Evolutionary conservation across 1,284 basidiomycete species (phyloP).

Genomic region (Pholiota adiposa): DNA sequence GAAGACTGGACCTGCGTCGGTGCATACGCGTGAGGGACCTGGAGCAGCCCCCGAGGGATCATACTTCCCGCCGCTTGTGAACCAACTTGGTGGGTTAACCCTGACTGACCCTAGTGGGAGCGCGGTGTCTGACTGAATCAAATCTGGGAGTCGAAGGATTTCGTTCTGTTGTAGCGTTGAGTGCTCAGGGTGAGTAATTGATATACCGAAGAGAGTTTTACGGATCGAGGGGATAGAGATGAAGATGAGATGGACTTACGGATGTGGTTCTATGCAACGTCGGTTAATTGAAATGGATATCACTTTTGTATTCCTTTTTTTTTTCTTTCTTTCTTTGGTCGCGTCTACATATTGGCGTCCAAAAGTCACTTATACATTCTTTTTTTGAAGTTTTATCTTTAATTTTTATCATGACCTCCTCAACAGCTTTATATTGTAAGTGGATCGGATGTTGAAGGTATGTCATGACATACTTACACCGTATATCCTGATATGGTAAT

Average conservation of each 20-base stretch:
- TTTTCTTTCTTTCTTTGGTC: not conserved
- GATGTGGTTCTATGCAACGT: not conserved
- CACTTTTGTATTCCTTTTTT: not conserved
- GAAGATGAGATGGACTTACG: not conserved
- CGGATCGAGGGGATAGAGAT: not conserved
- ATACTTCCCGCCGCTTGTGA: slow-evolving; percentile 9
- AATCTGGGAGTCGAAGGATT: not conserved
- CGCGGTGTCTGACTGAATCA: slow-evolving; percentile 4
- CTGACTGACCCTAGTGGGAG: slow-evolving; percentile 11
- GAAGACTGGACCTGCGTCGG: slow-evolving; percentile 19
- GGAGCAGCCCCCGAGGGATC: slow-evolving; percentile 1
- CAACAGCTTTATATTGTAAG: too few species aligned
- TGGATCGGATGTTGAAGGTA: too few species aligned
- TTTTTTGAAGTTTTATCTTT: too few species aligned
- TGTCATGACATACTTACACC: too few species aligned
- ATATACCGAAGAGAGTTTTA: not conserved
- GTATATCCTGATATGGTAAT: not conserved
- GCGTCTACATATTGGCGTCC: not conserved
- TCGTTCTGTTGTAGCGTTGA: not conserved
- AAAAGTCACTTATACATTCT: too few species aligned
- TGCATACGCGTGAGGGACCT: not conserved
- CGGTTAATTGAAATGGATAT: not conserved
- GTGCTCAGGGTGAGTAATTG: not conserved
- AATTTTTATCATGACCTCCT: too few species aligned
- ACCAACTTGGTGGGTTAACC: slow-evolving; percentile 2